A percentile compares a stretch with the other conserved stretches of the same genome.
Conservation (phyloP, 805 yeast genomes). For the Tetrapisispora nanseiensis region DNA sequence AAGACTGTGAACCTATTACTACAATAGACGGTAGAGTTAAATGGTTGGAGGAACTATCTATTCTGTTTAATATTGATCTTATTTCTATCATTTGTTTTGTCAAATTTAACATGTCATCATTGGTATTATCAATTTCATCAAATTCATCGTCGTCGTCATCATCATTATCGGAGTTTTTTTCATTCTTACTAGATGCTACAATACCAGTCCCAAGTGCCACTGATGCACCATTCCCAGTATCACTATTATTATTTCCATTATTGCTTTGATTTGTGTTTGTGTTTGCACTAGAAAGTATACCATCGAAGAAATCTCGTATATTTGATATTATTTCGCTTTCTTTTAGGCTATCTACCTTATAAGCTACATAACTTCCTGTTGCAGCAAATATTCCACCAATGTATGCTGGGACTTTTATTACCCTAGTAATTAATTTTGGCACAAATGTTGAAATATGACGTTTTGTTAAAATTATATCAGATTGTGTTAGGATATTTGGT, state of each 20-base stretch:
- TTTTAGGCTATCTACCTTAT: conserved; percentile 68
- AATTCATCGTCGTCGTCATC: conserved; percentile 42
- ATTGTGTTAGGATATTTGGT: too few relatives aligned
- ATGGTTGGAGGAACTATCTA: conserved; percentile 60
- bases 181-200: conserved; percentile 30
- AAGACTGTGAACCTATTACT: conserved; percentile 93
- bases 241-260: conserved; percentile 50
- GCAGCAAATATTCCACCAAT: conserved; percentile 90
- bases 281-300: conserved; percentile 26
- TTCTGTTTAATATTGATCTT: conserved; percentile 61
- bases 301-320: conserved; percentile 50
- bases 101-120: conserved; percentile 74
- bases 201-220: conserved; percentile 25
- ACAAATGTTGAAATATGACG: conserved; percentile 26
- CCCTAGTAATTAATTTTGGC: conserved; percentile 48
- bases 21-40: conserved; percentile 88
- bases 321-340: conserved; percentile 51
- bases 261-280: conserved; percentile 35
- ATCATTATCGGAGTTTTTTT: conserved; percentile 29
- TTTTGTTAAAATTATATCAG: not conserved
- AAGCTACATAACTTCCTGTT: conserved; percentile 85
- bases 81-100: conserved; percentile 97
- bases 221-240: conserved; percentile 28
- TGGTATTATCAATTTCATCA: conserved; percentile 47
- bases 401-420: conserved; percentile 61